phyloP scores from a whole-genome alignment of 2,329 filamentous ascomycete species.

The Kalaharituber pfeilii region DNA sequence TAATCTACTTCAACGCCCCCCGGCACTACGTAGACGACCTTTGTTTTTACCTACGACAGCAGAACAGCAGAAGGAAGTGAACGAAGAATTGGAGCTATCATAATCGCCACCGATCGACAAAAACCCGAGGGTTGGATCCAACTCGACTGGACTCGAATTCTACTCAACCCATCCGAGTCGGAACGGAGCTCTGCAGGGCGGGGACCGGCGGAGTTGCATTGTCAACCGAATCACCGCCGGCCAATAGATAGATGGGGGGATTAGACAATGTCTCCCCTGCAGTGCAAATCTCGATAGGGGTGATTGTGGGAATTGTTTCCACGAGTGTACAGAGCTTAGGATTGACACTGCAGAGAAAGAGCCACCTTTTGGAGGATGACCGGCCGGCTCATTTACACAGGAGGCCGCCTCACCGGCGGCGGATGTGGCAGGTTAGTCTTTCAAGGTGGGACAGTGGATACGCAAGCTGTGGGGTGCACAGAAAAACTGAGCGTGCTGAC shows the following conservation, averaged over 20 bases:
- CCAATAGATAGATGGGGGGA: constrained; percentile 40
- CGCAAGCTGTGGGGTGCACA: not conserved
- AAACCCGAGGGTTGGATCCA: too few species aligned
- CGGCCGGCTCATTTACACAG: constrained; percentile 61
- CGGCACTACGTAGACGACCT: too few species aligned
- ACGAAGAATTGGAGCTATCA: too few species aligned
- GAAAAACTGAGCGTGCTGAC: constrained; percentile 6
- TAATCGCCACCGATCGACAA: too few species aligned
- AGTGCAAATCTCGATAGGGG: constrained; percentile 69
- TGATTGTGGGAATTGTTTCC: constrained; percentile 80
- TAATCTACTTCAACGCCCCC: too few species aligned
- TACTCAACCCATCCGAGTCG: too few species aligned
- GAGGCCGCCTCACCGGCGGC: constrained; percentile 71
- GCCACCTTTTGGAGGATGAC: constrained; percentile 92
- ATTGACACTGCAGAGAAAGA: constrained; percentile 90
- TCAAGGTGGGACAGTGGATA: not conserved
- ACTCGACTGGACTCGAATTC: too few species aligned
- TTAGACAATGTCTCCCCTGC: constrained; percentile 60
- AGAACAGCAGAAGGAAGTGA: too few species aligned
- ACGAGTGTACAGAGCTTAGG: constrained; percentile 91
- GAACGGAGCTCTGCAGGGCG: too few species aligned
- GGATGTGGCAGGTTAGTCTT: constrained; percentile 58
- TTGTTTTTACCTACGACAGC: too few species aligned
- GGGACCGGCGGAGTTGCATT: too few species aligned
- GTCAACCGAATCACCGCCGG: constrained; percentile 24